Conservation (phyloP, 495 filamentous ascomycete genomes). For the Tuber calosporum region DNA sequence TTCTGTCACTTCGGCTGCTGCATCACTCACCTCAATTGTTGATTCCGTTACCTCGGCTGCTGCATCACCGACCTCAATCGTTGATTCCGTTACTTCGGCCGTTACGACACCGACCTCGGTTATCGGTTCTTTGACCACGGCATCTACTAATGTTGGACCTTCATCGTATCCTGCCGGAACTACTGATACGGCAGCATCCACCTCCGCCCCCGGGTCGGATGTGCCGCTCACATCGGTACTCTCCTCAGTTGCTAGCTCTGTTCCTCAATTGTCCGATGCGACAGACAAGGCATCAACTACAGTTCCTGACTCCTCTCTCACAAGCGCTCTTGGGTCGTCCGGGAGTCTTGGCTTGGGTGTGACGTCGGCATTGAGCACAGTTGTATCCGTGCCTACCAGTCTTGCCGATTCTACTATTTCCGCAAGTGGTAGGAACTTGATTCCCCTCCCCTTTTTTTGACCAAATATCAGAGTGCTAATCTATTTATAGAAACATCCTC, state of each 20-base stretch:
- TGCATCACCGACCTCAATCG: slow-evolving; percentile 14
- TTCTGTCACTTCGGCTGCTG: slow-evolving; percentile 10
- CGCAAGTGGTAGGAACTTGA: slow-evolving; percentile 16
- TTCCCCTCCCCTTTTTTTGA: neutral
- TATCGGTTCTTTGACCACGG: slow-evolving; percentile 6
- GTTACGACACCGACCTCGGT: slow-evolving; percentile 10
- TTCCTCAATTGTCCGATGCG: slow-evolving; percentile 6
- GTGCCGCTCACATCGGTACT: slow-evolving; percentile 17
- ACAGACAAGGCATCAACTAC: slow-evolving; percentile 3
- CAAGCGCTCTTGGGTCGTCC: slow-evolving; percentile 14
- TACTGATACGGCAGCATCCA: neutral
- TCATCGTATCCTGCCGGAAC: neutral
- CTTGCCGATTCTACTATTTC: slow-evolving; percentile 6
- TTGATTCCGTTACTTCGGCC: slow-evolving; percentile 3
- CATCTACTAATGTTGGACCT: slow-evolving; percentile 27
- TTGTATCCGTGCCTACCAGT: neutral
- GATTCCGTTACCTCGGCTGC: neutral
- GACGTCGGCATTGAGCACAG: neutral
- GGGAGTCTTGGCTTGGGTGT: slow-evolving; percentile 17
- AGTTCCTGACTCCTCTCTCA: neutral
- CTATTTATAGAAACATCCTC: slow-evolving; percentile 12
- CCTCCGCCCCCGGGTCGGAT: neutral
- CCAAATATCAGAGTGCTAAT: slow-evolving; percentile 6
- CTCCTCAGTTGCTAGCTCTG: neutral
- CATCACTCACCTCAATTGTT: slow-evolving; percentile 14